phyloP scores from a whole-genome alignment of 192 early-diverging fungal species.

The Coemansia sp. region DNA sequence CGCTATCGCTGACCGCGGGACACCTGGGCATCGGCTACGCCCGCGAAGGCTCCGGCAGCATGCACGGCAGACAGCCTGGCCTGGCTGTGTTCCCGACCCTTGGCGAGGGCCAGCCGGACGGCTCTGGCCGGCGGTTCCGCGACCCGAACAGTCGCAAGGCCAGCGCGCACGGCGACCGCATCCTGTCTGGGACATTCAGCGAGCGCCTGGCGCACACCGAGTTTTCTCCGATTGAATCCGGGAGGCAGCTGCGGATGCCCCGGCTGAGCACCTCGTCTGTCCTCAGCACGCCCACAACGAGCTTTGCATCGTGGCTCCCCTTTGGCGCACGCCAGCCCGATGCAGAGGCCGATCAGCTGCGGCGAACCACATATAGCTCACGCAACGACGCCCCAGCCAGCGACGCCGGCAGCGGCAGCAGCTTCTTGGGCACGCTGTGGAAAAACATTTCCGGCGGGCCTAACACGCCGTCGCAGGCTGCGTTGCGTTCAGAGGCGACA shows the following conservation, averaged over 20 bases:
- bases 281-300: conserved; percentile 33
- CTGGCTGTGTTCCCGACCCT: conserved; percentile 34
- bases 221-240: neutral
- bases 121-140: neutral
- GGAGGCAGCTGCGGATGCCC: neutral
- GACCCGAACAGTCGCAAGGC: conserved; percentile 2
- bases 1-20: neutral
- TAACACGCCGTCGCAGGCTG: conserved; percentile 16
- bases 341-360: conserved; percentile 10
- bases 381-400: conserved; percentile 11
- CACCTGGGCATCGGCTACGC: neutral
- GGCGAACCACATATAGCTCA: neutral
- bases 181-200: neutral
- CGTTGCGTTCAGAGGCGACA: conserved; percentile 11
- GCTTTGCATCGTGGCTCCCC: conserved; percentile 40
- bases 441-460: conserved; percentile 38
- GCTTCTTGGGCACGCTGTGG: conserved; percentile 47
- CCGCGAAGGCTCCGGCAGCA: neutral
- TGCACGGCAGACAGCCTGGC: neutral
- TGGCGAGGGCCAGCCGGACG: conserved; percentile 5
- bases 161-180: neutral
- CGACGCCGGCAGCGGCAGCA: conserved; percentile 39
- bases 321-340: conserved; percentile 18
- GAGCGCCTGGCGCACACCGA: neutral
- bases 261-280: conserved; percentile 40